phyloP scores from a whole-genome alignment of 1,284 basidiomycete species.

The Boletellus deceptivus region DNA sequence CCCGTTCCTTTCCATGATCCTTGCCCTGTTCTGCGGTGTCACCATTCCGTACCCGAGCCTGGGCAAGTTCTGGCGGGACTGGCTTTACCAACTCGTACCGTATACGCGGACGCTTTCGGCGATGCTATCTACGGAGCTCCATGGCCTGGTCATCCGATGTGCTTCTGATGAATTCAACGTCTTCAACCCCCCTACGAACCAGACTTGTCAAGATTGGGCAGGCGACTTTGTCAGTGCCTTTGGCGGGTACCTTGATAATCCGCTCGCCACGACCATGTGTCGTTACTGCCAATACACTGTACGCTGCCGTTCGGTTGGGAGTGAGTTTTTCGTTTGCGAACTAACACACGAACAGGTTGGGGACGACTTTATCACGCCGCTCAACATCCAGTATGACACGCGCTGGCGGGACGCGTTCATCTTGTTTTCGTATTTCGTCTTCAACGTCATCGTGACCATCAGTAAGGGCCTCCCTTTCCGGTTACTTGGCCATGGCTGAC shows the following conservation, averaged over 20 bases:
- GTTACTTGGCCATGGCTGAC: constrained; percentile 4
- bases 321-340: not conserved
- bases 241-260: constrained; percentile 82
- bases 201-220: constrained; percentile 76
- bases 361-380: constrained; percentile 66
- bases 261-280: constrained; percentile 57
- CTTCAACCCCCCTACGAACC: constrained; percentile 71
- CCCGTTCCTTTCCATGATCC: constrained; percentile 70
- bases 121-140: constrained; percentile 78
- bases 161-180: constrained; percentile 61
- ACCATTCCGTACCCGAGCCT: constrained; percentile 73
- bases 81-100: constrained; percentile 70
- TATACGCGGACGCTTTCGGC: constrained; percentile 75
- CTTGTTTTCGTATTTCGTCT: constrained; percentile 64
- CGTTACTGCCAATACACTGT: constrained; percentile 70
- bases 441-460: constrained; percentile 73
- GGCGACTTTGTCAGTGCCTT: constrained; percentile 58
- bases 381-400: constrained; percentile 67
- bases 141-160: constrained; percentile 71
- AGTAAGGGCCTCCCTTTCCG: constrained; percentile 37
- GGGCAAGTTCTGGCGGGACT: constrained; percentile 70
- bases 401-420: constrained; percentile 78
- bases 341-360: constrained; percentile 39
- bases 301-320: constrained; percentile 7
- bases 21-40: constrained; percentile 78